Evolutionary conservation across 306 rosid genomes (phyloP), one percentile per base, ranked within the genome.

Genomic region (Quercus bicolor): DNA sequence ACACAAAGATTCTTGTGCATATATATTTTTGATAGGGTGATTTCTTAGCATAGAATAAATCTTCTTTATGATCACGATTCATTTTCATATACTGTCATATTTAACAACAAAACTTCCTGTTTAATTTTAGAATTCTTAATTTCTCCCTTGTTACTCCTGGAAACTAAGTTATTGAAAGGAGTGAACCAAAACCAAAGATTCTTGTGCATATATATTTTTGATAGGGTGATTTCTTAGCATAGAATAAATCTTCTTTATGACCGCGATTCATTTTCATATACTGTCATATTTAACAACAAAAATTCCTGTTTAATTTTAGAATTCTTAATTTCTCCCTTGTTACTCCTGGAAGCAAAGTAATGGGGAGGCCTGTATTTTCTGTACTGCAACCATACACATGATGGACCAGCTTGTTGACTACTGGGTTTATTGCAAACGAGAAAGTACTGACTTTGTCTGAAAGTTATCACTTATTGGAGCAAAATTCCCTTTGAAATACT

Each of bases 11-110:
- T 21, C 61, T n/a, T 56, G 23, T n/a, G 62, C 31, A 48, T 57
- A 65, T 74, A 56, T 76, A 74, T 59, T 60, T 60, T 55, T 55
- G 12, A 73, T 48, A 83, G 68, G 72, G 64, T 71, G 66, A 56
- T 73, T 56, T 56, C 61, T n/a, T 55, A 19, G 21, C 3, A 7
- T 55, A 55, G 8, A 55, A 18, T 55, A 7, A 55, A 6, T 19
- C 19, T 55, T 56, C 59, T 56, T 56, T 48, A 9, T 56, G 61
- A 56, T 3, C 59, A 19, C 23, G 3, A 55, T 55, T 16, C 61
- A 19, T 56, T 56, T n/a, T 20, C 61, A n/a, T 56, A n/a, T 8
- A n/a, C 26, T 56, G 23, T n/a, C 61, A n/a, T n/a, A 56, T 56
- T 56, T 56, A 56, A 56, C 3, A 18, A 56, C 7, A 6, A 56